Conservation (phyloP, 1,284 basidiomycete genomes). For the Caloboletus firmus region DNA sequence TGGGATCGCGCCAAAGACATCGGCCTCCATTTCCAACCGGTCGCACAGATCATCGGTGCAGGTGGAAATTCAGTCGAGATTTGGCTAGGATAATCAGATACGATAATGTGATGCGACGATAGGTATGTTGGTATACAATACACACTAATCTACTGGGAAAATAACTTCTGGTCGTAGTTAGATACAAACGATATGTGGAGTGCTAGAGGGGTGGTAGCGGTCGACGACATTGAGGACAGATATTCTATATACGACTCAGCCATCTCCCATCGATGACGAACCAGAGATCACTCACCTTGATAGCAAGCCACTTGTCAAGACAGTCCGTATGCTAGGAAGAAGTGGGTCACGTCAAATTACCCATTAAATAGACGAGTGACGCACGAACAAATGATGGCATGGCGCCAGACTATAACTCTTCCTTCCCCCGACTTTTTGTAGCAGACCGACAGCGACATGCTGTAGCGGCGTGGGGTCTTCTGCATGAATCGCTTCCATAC, state of each 20-base stretch:
- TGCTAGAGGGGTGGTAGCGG: slow-evolving; percentile 70
- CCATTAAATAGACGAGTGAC: slow-evolving; percentile 31
- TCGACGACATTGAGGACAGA: slow-evolving; percentile 85
- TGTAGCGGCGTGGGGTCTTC: slow-evolving; percentile 43
- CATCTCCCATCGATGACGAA: background rate
- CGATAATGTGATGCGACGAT: background rate
- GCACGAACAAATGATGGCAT: slow-evolving; percentile 85
- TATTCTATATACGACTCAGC: slow-evolving; percentile 52
- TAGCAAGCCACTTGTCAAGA: slow-evolving; percentile 84
- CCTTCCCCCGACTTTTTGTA: slow-evolving; percentile 42
- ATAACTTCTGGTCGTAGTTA: background rate
- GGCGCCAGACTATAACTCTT: slow-evolving; percentile 83
- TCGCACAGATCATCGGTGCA: slow-evolving; percentile 55
- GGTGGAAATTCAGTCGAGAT: slow-evolving; percentile 68
- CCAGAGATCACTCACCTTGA: slow-evolving; percentile 60
- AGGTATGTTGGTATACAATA: slow-evolving; percentile 12
- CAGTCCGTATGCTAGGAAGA: slow-evolving; percentile 74
- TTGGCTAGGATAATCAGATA: slow-evolving; percentile 50
- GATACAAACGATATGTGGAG: slow-evolving; percentile 6
- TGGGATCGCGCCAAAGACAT: slow-evolving; percentile 60
- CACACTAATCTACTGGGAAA: background rate
- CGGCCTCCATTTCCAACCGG: slow-evolving; percentile 53
- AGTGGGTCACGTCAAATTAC: background rate
- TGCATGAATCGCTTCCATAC: slow-evolving; percentile 83
- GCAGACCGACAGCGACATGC: slow-evolving; percentile 35